Percentiles rank a stretch among this genome's conserved stretches.
These are phyloP conservation scores for Emergomyces pasteurianus DNA, from an alignment of 2,329 filamentous ascomycete genomes.

Conservation along the genomic window DNA sequence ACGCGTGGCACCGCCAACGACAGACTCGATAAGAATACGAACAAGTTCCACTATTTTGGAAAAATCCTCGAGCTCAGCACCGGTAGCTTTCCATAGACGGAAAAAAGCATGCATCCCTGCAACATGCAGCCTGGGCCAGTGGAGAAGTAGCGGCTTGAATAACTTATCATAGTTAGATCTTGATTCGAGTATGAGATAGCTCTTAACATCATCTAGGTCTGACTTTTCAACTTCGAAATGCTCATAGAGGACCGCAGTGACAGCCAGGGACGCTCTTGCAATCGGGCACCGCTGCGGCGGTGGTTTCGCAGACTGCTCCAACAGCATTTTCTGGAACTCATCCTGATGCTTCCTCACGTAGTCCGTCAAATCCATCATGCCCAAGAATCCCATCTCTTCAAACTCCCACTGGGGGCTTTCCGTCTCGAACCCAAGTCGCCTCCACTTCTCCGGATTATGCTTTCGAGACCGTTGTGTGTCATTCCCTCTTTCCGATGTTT, in stretches of 20 bases:
- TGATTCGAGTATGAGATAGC: slow-evolving; percentile 62
- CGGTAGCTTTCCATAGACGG: slow-evolving; percentile 81
- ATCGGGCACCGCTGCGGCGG: slow-evolving; percentile 68
- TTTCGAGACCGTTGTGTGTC: slow-evolving; percentile 49
- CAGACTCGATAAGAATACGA: slow-evolving; percentile 78
- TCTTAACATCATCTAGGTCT: slow-evolving; percentile 66
- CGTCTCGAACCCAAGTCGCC: slow-evolving; percentile 77
- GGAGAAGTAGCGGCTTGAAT: slow-evolving; percentile 75
- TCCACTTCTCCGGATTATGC: slow-evolving; percentile 87
- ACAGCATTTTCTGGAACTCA: slow-evolving; percentile 76
- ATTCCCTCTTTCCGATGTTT: slow-evolving; percentile 25
- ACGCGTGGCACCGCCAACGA: slow-evolving; percentile 69
- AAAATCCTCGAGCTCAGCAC: slow-evolving; percentile 75
- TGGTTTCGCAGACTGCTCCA: slow-evolving; percentile 73
- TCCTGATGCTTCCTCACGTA: slow-evolving; percentile 89
- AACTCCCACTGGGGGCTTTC: slow-evolving; percentile 84
- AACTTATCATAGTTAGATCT: slow-evolving; percentile 70
- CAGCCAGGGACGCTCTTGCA: slow-evolving; percentile 70
- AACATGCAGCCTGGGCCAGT: slow-evolving; percentile 86
- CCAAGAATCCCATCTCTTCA: slow-evolving; percentile 71
- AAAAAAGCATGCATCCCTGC: slow-evolving; percentile 79
- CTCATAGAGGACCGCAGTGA: slow-evolving; percentile 82
- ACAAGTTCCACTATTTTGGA: slow-evolving; percentile 87
- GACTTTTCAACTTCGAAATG: slow-evolving; percentile 88
- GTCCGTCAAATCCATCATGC: slow-evolving; percentile 95